Base-by-base conservation (phyloP, 2,329 filamentous ascomycete species). In the Penicillium hordei region DNA sequence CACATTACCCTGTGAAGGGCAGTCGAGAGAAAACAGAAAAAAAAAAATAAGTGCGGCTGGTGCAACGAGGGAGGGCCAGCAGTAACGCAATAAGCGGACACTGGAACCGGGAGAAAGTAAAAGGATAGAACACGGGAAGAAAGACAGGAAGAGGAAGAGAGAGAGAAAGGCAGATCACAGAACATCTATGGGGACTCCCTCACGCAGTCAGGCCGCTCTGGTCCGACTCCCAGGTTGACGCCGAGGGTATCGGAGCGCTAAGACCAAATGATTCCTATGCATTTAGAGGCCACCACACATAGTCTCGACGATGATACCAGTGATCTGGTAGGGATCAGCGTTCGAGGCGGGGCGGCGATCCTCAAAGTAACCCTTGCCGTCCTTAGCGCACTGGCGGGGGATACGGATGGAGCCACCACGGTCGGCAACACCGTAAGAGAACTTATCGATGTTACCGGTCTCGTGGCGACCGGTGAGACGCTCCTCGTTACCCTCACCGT, bases 281-380 rank as follows among this genome's bases (percentile, higher is more conserved):
- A 67, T 70, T 70, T 76, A 77, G 52, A 71, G 65, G 62, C 74
- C 73, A 72, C 75, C 75, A 65, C 75, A 77, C 62, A 81, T 77
- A 67, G 88, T 90, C 78, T 91, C 88, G 75, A 90, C 89, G 62
- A 93, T 87, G 71, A 91, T 90, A 77, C 87, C 89, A 62, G 90
- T 88, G 71, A 88, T 90, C 78, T 91, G 89, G 80, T 95, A 94
- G 60, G 90, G 90, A 77, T 93, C 90, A 64, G 87, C 91, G 77
- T 94, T 95, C 72, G 89, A 93, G 56, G 92, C 92, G 57, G 89
- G 88, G 64, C 89, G 85, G 73, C 89, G 85, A 65, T 92, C 89
- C 78, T 97, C 92, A 66, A 97, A 96, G 85, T 97, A 97, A 64
- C 93, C 93, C 81, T 89, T 94, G 77, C 91, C 91, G 78, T 96